Conservation (phyloP, 2,329 filamentous ascomycete genomes). For the Dothiorella sarmentorum region DNA sequence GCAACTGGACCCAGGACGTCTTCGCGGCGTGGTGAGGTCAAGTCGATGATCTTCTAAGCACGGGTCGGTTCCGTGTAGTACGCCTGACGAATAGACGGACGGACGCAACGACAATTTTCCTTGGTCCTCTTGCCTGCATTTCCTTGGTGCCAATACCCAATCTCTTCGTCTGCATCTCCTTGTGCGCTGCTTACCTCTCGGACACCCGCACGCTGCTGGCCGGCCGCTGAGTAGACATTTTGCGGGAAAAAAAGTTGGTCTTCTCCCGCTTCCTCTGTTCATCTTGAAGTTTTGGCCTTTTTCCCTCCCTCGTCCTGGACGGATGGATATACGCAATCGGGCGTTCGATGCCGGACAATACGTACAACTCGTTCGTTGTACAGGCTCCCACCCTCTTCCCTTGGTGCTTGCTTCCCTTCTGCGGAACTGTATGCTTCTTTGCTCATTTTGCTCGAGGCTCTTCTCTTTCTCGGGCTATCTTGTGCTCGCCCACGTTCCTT, state of each 20-base stretch:
- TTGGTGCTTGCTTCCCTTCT: neutral
- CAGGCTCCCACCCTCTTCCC: neutral
- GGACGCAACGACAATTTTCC: slow-evolving; percentile 10
- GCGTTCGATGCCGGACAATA: neutral
- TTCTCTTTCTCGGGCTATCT: too few species aligned
- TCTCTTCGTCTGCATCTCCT: neutral
- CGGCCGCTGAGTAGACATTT: neutral
- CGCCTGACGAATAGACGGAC: neutral
- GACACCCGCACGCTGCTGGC: neutral
- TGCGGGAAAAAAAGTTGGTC: neutral
- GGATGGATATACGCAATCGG: neutral
- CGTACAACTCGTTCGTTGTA: slow-evolving; percentile 1
- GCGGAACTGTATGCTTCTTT: neutral
- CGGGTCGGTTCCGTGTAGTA: neutral
- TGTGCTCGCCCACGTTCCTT: neutral
- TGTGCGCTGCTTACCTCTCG: neutral
- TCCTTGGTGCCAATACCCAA: slow-evolving; percentile 13
- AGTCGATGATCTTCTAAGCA: slow-evolving; percentile 40
- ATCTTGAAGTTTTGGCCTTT: neutral
- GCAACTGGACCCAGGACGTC: slow-evolving; percentile 18
- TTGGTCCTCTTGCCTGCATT: slow-evolving; percentile 8
- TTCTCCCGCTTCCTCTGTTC: neutral
- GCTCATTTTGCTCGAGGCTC: neutral
- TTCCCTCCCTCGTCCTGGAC: neutral
- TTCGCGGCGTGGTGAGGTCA: slow-evolving; percentile 34